A percentile compares a stretch with the other conserved stretches of the same genome.
phyloP scores from a whole-genome alignment of 163 green algal genomes.

The Coccomyxa subellipsoidea region DNA sequence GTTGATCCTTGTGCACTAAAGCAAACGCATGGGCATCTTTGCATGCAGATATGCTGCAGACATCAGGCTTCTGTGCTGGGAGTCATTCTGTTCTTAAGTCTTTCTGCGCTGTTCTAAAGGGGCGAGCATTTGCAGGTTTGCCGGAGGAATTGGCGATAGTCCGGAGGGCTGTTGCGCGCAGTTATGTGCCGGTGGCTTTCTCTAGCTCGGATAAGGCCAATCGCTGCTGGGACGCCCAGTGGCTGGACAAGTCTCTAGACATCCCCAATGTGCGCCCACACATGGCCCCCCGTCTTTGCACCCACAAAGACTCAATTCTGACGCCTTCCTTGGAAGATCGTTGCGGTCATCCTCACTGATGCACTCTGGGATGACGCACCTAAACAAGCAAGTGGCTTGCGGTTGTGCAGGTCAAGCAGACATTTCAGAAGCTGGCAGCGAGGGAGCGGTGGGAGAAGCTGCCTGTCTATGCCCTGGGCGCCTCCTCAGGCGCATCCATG shows the following conservation, averaged over 20 bases:
- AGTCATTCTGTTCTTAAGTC: too few species aligned
- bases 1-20: too few species aligned
- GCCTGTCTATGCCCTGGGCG: slow-evolving; percentile 59
- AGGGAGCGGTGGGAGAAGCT: slow-evolving; percentile 43
- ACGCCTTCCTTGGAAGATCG: too few species aligned
- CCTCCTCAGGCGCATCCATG: slow-evolving; percentile 53
- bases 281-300: background rate
- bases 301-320: too few species aligned
- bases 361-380: too few species aligned
- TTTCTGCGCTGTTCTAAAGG: too few species aligned
- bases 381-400: too few species aligned
- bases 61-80: too few species aligned
- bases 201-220: slow-evolving; percentile 35
- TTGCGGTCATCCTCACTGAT: too few species aligned
- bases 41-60: too few species aligned
- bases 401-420: slow-evolving; percentile 29
- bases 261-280: background rate
- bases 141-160: slow-evolving; percentile 58
- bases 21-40: too few species aligned
- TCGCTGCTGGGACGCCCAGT: slow-evolving; percentile 45
- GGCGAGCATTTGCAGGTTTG: slow-evolving; percentile 36
- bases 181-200: slow-evolving; percentile 49
- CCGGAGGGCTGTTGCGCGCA: slow-evolving; percentile 26
- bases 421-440: slow-evolving; percentile 31
- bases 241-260: slow-evolving; percentile 7